Percentiles rank a stretch among this genome's conserved stretches.
phyloP scores from a whole-genome alignment of 2,329 filamentous ascomycete species.

The Fusarium sp. region DNA sequence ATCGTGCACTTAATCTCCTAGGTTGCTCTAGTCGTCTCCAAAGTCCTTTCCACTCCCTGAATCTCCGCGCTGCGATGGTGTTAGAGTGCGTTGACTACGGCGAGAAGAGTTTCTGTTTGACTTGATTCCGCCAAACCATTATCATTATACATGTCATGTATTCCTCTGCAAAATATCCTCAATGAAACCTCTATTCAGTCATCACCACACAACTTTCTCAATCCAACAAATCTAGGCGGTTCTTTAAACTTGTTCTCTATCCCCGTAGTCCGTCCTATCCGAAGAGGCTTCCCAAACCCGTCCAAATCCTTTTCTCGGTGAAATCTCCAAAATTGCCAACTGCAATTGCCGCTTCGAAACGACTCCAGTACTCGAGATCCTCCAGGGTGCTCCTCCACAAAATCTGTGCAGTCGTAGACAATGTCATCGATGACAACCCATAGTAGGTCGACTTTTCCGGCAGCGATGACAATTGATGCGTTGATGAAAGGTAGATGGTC shows the following conservation, averaged over 20 bases:
- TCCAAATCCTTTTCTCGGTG: slow-evolving; percentile 4
- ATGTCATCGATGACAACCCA: not conserved
- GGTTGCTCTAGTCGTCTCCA: not conserved
- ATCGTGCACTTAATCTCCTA: not conserved
- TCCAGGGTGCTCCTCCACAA: not conserved
- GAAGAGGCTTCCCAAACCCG: slow-evolving; percentile 1
- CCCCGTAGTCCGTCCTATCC: slow-evolving; percentile 6
- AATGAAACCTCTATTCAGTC: not conserved
- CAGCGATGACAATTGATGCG: not conserved
- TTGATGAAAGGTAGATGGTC: not conserved
- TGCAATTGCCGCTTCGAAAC: slow-evolving; percentile 5
- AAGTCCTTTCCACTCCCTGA: not conserved
- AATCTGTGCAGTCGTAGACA: not conserved
- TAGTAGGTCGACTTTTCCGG: not conserved
- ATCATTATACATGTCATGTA: too few species aligned
- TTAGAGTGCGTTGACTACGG: not conserved
- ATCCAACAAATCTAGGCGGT: not conserved
- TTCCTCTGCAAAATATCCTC: too few species aligned
- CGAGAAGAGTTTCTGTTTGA: not conserved
- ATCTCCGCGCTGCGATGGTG: not conserved
- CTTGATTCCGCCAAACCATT: not conserved
- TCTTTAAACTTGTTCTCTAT: not conserved
- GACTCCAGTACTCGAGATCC: not conserved
- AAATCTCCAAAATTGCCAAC: slow-evolving; percentile 24
- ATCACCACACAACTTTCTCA: not conserved